A percentile compares a stretch with the other conserved stretches of the same genome.
These are phyloP conservation scores for Psidium friedrichsthalianum DNA, from an alignment of 345 rosid genomes.

Conservation along the genomic window DNA sequence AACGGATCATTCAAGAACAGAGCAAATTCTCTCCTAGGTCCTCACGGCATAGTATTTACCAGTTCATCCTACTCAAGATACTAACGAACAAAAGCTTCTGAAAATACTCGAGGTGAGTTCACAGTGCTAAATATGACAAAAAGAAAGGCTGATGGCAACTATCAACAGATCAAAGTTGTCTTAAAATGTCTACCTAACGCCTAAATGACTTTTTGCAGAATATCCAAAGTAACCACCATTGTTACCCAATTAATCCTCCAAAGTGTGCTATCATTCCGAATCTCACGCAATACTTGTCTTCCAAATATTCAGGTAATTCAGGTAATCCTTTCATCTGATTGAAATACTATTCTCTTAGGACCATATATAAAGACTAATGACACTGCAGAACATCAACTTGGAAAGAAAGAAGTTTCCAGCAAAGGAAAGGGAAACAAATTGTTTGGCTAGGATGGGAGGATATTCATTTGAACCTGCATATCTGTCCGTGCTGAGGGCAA, in stretches of 20 bases:
- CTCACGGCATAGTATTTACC: not conserved
- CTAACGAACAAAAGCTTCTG: not conserved
- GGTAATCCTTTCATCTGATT: not conserved
- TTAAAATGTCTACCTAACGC: not conserved
- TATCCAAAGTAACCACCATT: not conserved
- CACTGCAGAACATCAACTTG: not conserved
- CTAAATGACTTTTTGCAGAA: not conserved
- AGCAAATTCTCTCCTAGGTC: not conserved
- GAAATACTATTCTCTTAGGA: not conserved
- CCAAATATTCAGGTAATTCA: not conserved
- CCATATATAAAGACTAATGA: not conserved
- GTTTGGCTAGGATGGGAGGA: not conserved
- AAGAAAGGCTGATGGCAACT: not conserved
- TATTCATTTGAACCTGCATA: constrained; percentile 40
- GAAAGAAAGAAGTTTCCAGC: not conserved
- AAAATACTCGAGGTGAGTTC: not conserved
- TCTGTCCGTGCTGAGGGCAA: constrained; percentile 42
- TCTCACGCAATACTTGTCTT: not conserved
- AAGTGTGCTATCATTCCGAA: not conserved
- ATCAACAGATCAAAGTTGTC: not conserved
- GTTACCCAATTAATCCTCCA: not conserved
- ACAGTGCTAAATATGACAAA: not conserved
- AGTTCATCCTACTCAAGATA: not conserved
- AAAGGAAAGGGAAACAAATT: not conserved
- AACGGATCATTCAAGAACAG: not conserved